phyloP scores from a whole-genome alignment of 2,329 filamentous ascomycete genomes.

The Diaporthe caulivora region DNA sequence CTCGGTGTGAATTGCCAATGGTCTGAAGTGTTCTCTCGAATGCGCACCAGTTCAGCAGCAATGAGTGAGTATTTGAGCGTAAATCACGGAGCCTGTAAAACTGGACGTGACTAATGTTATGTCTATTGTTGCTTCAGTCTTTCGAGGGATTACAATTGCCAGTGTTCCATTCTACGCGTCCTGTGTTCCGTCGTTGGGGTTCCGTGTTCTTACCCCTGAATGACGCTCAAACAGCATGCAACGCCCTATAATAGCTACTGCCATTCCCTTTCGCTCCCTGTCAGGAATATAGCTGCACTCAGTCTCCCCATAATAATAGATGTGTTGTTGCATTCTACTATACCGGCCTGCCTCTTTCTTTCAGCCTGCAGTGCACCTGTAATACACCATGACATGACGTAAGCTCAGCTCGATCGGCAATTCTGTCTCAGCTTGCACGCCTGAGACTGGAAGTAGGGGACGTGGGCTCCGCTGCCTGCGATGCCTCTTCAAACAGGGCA shows the following conservation, averaged over 20 bases:
- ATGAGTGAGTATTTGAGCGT: neutral
- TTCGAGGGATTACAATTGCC: neutral
- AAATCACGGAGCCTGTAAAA: too few species aligned
- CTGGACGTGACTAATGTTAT: neutral
- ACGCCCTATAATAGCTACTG: neutral
- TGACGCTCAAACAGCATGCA: neutral
- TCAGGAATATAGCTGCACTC: neutral
- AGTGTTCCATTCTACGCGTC: neutral
- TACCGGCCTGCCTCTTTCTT: neutral
- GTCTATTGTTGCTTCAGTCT: neutral
- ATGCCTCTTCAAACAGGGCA: conserved; percentile 49
- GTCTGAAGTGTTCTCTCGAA: neutral
- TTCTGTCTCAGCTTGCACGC: neutral
- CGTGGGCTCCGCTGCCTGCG: conserved; percentile 28
- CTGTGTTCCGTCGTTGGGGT: neutral
- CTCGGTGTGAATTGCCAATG: too few species aligned
- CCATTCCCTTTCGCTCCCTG: neutral
- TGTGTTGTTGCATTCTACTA: neutral
- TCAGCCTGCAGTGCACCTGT: neutral
- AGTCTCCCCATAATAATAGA: neutral
- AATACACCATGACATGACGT: neutral
- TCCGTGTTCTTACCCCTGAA: conserved; percentile 1
- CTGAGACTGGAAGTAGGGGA: conserved; percentile 11
- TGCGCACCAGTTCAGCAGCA: neutral
- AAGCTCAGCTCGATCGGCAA: neutral